These are phyloP conservation scores for Cryptococcus sp. DNA, from an alignment of 1,284 basidiomycete genomes.

Conservation along the genomic window DNA sequence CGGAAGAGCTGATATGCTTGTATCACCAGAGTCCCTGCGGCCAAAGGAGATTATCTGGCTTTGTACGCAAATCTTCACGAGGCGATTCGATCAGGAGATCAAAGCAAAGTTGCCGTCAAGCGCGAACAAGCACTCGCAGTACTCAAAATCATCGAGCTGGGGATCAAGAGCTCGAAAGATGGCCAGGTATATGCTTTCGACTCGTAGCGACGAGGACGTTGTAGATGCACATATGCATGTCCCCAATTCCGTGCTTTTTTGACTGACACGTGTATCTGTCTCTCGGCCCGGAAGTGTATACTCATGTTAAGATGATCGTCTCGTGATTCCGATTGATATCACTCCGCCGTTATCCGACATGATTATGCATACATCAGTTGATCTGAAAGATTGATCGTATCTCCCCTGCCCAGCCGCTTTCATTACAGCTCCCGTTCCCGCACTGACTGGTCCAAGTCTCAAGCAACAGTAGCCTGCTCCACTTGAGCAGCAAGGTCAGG, in stretches of 20 bases:
- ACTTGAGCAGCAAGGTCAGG: conserved; percentile 18
- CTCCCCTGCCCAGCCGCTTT: too few relatives aligned
- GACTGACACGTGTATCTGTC: too few relatives aligned
- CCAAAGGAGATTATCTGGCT: conserved; percentile 29
- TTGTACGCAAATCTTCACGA: conserved; percentile 32
- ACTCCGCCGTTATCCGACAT: too few relatives aligned
- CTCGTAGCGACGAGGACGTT: neutral
- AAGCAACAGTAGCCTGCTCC: neutral
- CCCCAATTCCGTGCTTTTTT: too few relatives aligned
- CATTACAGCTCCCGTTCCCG: neutral
- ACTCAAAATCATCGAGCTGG: conserved; percentile 35
- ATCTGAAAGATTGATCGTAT: too few relatives aligned
- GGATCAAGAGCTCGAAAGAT: conserved; percentile 32
- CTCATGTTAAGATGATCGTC: too few relatives aligned
- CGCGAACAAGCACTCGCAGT: conserved; percentile 32
- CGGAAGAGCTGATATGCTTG: neutral
- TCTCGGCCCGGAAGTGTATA: too few relatives aligned
- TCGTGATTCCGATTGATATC: too few relatives aligned
- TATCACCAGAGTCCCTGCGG: conserved; percentile 11
- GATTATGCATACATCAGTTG: too few relatives aligned
- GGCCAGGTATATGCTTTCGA: conserved; percentile 16
- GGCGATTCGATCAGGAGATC: conserved; percentile 26
- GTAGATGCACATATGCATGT: too few relatives aligned
- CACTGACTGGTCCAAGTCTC: neutral
- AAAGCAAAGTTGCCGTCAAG: conserved; percentile 26